These are phyloP conservation scores for Oryza meridionalis DNA, from an alignment of 176 grass and related monocot species.

Conservation along the genomic window DNA sequence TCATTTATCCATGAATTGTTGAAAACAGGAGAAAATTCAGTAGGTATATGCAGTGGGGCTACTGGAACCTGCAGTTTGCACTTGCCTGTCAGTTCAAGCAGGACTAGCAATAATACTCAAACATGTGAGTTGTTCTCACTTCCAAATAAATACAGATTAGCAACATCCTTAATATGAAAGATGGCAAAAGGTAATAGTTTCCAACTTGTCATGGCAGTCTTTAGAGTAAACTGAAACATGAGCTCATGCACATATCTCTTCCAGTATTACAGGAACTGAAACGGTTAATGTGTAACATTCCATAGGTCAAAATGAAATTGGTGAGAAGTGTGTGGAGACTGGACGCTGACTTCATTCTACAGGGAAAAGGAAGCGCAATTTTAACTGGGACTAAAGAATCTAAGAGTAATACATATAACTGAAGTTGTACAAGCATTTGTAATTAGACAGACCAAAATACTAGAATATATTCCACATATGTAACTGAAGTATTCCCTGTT, in stretches of 20 bases:
- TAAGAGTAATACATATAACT: neutral
- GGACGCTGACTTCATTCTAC: no score
- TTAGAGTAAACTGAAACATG: slow-evolving; percentile 27
- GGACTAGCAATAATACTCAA: slow-evolving; percentile 17
- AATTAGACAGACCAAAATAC: neutral
- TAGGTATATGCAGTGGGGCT: slow-evolving; percentile 62
- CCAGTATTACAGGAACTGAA: slow-evolving; percentile 23
- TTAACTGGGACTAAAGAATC: no score
- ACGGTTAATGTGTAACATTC: neutral
- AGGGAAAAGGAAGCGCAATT: no score
- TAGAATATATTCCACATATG: neutral
- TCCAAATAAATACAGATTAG: neutral
- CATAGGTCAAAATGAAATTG: slow-evolving; percentile 3
- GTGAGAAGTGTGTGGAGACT: neutral
- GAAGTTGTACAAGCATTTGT: slow-evolving; percentile 5
- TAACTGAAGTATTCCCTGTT: neutral
- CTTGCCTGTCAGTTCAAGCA: slow-evolving; percentile 35
- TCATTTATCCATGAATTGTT: slow-evolving; percentile 54
- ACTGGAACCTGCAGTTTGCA: slow-evolving; percentile 67
- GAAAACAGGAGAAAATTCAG: slow-evolving; percentile 54
- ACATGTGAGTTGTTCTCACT: neutral
- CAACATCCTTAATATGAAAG: slow-evolving; percentile 13
- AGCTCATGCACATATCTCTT: neutral
- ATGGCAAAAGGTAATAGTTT: slow-evolving; percentile 23
- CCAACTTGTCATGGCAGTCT: neutral